Conservation (phyloP, 345 rosid genomes). For the Arabis alpina region DNA sequence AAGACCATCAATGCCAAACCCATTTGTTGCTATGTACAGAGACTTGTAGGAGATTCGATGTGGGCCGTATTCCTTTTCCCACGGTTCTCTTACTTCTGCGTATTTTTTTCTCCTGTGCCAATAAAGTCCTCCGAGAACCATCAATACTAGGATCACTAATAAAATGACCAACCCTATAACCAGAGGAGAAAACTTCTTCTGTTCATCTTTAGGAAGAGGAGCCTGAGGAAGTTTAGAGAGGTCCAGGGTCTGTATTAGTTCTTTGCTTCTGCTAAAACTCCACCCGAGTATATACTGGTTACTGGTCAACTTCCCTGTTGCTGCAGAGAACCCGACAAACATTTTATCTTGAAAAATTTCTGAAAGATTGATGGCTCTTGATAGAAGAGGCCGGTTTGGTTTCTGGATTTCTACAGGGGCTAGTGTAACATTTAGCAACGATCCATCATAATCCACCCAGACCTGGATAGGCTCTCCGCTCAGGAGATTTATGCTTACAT, state of each 20-base stretch:
- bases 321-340: conserved; percentile 63
- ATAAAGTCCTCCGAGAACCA: conserved; percentile 32
- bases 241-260: conserved; percentile 39
- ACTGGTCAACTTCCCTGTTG: conserved; percentile 44
- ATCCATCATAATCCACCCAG: conserved; percentile 63
- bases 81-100: conserved; percentile 46
- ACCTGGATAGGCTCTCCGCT: conserved; percentile 53
- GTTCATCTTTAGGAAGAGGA: conserved; percentile 45
- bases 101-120: conserved; percentile 40
- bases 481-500: conserved; percentile 41
- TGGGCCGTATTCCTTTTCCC: conserved; percentile 52
- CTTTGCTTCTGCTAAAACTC: conserved; percentile 55
- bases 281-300: conserved; percentile 63
- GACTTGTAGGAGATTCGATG: conserved; percentile 47
- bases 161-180: conserved; percentile 31
- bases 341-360: conserved; percentile 37
- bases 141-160: conserved; percentile 17
- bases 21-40: conserved; percentile 50
- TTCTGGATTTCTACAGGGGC: conserved; percentile 41
- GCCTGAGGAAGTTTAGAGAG: conserved; percentile 54
- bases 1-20: conserved; percentile 45
- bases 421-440: conserved; percentile 42
- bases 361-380: conserved; percentile 48
- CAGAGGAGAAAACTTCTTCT: conserved; percentile 14
- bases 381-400: conserved; percentile 55